Base-by-base conservation (phyloP, 2,329 filamentous ascomycete species). In the Venturia nashicola region DNA sequence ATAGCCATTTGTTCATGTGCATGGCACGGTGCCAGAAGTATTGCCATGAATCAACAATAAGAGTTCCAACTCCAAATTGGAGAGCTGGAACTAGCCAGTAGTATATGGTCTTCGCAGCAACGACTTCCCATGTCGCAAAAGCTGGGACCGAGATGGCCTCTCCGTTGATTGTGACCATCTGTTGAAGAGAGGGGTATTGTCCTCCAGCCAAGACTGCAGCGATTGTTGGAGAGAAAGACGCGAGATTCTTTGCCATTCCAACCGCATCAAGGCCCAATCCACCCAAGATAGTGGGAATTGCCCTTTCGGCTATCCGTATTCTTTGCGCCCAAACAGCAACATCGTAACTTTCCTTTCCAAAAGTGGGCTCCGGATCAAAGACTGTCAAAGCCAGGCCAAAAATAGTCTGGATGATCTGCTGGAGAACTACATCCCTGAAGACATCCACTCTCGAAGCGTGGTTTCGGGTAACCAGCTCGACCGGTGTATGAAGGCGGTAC, bases 1-100 rank as follows among this genome's bases (percentile, higher is more conserved):
- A 97, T 69, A 99, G 83, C 89, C 90, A 97, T 76, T 90, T 92
- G 79, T 97, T 97, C 79, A 94, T 82, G 77, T 99, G 94, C 94
- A 99, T 99, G 65, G 88, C 84, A 46, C 94, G 90, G 76, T 99
- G 94, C 70, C 93, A 82, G 77, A 97, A 96, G 78, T 99, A 99
- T 74, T 99, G 93, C 94, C 94, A 99, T 55, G 91, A 94, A 76
- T 99, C 94, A 69, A 97, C 83, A 68, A 95, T 80, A 67, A 84
- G 77, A 66, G 93, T 83, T 32, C 87, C 94, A 61, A 89, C 71
- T 65, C 83, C 77, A 72, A 96, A 89, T 74, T 97, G 93, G 60
- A 93, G 64, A 3, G 79, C 82, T 0, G 94, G 94, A 67, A 97
- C 82, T 46, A 87, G 73, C 67, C 86, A 77, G 81, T 89, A 88